Evolutionary conservation across 1,284 basidiomycete genomes (phyloP), one percentile per base, ranked within the genome.

Genomic region (Coriolopsis trogii): DNA sequence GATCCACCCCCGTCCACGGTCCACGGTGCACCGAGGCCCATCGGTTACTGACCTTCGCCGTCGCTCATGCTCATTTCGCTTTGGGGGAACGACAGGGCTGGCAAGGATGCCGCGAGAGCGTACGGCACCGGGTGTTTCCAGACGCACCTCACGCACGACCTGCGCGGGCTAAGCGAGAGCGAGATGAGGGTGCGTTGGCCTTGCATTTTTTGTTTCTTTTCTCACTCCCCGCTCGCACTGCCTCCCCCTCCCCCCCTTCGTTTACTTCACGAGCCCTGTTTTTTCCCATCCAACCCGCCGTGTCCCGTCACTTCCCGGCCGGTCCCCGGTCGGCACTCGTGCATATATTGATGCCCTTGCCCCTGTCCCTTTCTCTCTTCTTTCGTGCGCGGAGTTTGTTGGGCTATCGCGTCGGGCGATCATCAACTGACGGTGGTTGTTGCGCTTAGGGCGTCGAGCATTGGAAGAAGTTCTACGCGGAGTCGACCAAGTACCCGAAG

Each of bases 121-220:
- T 98, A 92, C 71, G 91, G 84, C 28, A 98, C 95, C 1, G 94
- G 94, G 5, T 98, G 95, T 70, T 97, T 98, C 76, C 78, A 86
- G 64, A 80, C 81, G 12, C 95, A 98, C 71, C 81, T 85, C 40
- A 98, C 94, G 31, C 89, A 97, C 72, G 95, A 98, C 72, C 73
- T 89, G 52, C 84, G 95, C 55, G 95, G 90, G 10, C 70, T 98
- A 59, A 79, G 74, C 31, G 82, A 88, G 49, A 71, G 77, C 53
- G 89, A 98, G 69, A 67, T 89, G 58, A 72, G 76, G 67, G 93
- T 92, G 64, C 66, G 80, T 58, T 29, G 34, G 24, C 24, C 29
- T 30, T 40, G n/a, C n/a, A n/a, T n/a, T n/a, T n/a, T n/a, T n/a
- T n/a, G n/a, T n/a, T 33, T 37, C 49, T 40, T 34, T 37, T 45